Conservation (phyloP, 768 basidiomycete genomes). For the Chiua virens region DNA sequence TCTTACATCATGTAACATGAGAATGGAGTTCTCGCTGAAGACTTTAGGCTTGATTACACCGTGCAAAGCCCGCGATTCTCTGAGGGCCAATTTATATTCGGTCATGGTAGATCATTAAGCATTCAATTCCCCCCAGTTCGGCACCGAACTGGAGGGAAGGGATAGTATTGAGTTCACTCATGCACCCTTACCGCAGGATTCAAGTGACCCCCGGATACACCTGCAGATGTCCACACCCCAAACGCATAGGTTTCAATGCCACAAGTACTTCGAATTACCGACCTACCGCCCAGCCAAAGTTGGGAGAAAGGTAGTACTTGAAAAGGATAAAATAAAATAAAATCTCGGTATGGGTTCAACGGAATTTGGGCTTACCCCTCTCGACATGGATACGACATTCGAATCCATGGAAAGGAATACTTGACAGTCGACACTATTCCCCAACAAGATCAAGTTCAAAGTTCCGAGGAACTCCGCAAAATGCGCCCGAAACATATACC, state of each 20-base stretch:
- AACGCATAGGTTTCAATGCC: constrained; percentile 18
- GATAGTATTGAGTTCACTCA: too few relatives aligned
- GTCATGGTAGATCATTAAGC: too few relatives aligned
- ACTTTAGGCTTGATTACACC: too few relatives aligned
- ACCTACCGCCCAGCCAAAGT: constrained; percentile 26
- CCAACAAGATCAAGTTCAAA: constrained; percentile 53
- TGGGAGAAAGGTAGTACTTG: constrained; percentile 16
- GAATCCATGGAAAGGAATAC: constrained; percentile 45
- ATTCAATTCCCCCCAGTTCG: too few relatives aligned
- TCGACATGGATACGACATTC: constrained; percentile 40
- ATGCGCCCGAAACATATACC: constrained; percentile 46
- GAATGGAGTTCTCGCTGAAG: neutral
- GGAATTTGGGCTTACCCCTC: constrained; percentile 45
- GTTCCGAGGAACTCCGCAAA: constrained; percentile 62
- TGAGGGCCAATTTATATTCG: too few relatives aligned
- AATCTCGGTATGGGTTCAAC: too few relatives aligned
- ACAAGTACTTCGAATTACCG: neutral
- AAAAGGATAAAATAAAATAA: neutral
- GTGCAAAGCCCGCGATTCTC: too few relatives aligned
- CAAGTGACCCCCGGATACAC: constrained; percentile 70
- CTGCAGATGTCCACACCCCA: constrained; percentile 61
- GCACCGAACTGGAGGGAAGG: too few relatives aligned
- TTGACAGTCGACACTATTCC: constrained; percentile 54
- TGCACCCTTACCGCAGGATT: constrained; percentile 58
- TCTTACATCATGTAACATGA: constrained; percentile 1